Evolutionary conservation across 257 asterid species (phyloP).

Genomic region (Schizonepeta tenuifolia): DNA sequence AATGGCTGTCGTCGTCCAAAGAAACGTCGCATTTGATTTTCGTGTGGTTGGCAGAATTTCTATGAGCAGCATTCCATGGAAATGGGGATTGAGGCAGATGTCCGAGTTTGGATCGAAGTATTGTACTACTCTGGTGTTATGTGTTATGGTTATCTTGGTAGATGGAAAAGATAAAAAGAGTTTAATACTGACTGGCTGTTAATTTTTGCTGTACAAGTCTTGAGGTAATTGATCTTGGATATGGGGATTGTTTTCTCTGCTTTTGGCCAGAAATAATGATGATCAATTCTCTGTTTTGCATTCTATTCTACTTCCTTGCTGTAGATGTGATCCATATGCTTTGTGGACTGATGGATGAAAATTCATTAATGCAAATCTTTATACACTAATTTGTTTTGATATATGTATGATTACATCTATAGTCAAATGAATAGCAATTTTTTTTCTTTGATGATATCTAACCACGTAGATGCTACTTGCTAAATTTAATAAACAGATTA

Average conservation of each 20-base stretch:
- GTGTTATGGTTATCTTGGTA: constrained; percentile 20
- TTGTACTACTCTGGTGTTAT: constrained; percentile 22
- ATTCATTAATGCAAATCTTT: not conserved
- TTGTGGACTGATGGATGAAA: not conserved
- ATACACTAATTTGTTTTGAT: no score
- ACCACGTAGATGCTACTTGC: no score
- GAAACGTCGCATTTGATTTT: constrained; percentile 68
- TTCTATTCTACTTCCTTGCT: not conserved
- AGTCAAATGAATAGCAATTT: no score
- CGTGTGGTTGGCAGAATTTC: constrained; percentile 22
- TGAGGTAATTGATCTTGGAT: constrained; percentile 20
- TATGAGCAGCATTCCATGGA: constrained; percentile 22
- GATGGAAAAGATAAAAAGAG: constrained; percentile 22
- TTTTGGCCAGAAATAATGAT: constrained; percentile 17
- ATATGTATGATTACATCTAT: no score
- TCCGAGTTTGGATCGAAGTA: constrained; percentile 40
- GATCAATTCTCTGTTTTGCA: not conserved
- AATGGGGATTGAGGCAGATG: constrained; percentile 50
- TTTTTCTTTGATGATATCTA: no score
- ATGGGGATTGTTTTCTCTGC: not conserved
- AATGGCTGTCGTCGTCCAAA: constrained; percentile 87
- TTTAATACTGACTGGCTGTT: constrained; percentile 28
- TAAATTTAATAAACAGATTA: no score
- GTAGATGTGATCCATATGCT: not conserved
- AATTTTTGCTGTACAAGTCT: constrained; percentile 12